A percentile compares a stretch with the other conserved stretches of the same genome.
Conservation (phyloP, 176 grass and related monocot species). For the Dactylis glomerata region DNA sequence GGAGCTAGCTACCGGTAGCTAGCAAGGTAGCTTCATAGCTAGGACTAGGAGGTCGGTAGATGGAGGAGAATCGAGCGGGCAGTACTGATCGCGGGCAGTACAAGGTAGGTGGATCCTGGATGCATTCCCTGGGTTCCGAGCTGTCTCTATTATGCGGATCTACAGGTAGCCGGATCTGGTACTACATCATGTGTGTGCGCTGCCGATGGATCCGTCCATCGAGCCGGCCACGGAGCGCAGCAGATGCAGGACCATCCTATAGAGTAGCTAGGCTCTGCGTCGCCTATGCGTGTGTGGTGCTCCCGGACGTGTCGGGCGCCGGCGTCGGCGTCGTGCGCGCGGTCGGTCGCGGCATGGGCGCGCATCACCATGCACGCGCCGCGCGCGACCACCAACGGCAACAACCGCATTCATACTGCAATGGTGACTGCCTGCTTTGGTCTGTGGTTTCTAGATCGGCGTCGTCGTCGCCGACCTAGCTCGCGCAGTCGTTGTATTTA, state of each 20-base stretch:
- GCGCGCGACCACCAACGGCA: neutral
- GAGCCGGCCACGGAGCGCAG: neutral
- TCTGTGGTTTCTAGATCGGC: no score
- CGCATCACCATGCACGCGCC: neutral
- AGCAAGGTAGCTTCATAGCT: no score
- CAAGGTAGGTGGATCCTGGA: neutral
- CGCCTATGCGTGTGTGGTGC: neutral
- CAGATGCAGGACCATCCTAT: neutral
- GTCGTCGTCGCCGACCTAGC: no score
- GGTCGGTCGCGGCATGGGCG: neutral
- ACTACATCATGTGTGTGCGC: neutral
- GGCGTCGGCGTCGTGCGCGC: neutral
- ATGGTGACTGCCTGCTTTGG: no score
- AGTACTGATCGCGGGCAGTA: neutral
- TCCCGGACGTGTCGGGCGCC: neutral
- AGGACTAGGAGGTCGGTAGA: neutral
- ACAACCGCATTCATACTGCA: neutral
- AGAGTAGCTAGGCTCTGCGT: neutral
- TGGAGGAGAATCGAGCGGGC: neutral
- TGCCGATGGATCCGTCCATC: neutral
- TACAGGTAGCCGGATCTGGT: neutral
- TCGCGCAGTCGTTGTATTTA: no score
- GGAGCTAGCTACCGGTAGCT: neutral
- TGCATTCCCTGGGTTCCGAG: neutral
- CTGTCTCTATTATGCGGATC: constrained; percentile 9